phyloP scores from a whole-genome alignment of 2,329 filamentous ascomycete species.

The Ophiostoma himal-ulmi region DNA sequence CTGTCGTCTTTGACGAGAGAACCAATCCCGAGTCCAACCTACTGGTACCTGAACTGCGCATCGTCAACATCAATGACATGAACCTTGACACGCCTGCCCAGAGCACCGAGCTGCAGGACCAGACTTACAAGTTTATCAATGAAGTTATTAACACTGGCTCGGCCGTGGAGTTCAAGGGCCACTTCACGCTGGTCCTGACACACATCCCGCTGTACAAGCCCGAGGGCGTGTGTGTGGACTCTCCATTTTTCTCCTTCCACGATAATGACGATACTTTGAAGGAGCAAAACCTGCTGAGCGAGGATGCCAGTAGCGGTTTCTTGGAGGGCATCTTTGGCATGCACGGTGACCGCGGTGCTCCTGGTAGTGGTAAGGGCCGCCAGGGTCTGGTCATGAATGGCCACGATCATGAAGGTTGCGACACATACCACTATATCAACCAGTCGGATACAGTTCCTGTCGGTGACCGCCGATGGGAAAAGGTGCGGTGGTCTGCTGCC shows the following conservation, averaged over 20 bases:
- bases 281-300: slow-evolving; percentile 86
- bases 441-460: slow-evolving; percentile 44
- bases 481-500: slow-evolving; percentile 46
- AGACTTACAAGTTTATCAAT: slow-evolving; percentile 74
- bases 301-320: slow-evolving; percentile 65
- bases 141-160: slow-evolving; percentile 57
- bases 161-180: slow-evolving; percentile 55
- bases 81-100: slow-evolving; percentile 82
- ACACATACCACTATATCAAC: slow-evolving; percentile 77
- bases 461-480: slow-evolving; percentile 46
- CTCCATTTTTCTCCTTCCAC: slow-evolving; percentile 77
- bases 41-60: slow-evolving; percentile 62
- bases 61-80: slow-evolving; percentile 87
- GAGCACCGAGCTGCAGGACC: slow-evolving; percentile 59
- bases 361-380: slow-evolving; percentile 59
- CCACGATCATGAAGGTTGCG: slow-evolving; percentile 92
- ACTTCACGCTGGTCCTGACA: slow-evolving; percentile 79
- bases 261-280: slow-evolving; percentile 61
- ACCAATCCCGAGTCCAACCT: slow-evolving; percentile 44
- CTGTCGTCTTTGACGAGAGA: slow-evolving; percentile 39
- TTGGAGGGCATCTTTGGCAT: slow-evolving; percentile 80
- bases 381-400: slow-evolving; percentile 80
- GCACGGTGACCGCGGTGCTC: slow-evolving; percentile 54
- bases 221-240: slow-evolving; percentile 74
- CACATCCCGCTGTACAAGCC: slow-evolving; percentile 88